Base-by-base conservation (phyloP, 2,329 filamentous ascomycete genomes). In the Dothideomycetes sp. region DNA sequence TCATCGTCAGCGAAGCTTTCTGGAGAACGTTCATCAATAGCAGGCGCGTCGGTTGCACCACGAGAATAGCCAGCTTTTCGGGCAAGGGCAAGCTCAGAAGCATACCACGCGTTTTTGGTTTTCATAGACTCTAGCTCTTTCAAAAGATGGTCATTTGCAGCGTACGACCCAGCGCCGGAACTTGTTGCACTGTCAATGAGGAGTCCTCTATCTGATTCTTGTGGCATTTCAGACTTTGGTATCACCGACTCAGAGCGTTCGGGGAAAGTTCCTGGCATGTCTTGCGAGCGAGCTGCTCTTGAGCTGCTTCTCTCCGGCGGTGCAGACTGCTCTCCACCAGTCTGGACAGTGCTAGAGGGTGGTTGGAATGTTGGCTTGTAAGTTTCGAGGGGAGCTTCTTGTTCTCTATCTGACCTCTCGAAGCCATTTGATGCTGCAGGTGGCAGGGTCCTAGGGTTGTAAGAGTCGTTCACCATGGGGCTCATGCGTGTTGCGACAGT, bases 61-160 rank as follows among this genome's bases (percentile, higher is more conserved):
- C 78, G 68, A 47, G 84, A 75, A 55, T 96, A 98, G 4, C 91
- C 91, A 28, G 85, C 78, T 62, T 94, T 94, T 35, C 84, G 79
- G 5, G 91, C 93, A 48, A 98, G 69, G 44, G 94, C 86, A 32
- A 98, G 70, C 62, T 98, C 91, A 0, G 89, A 95, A 6, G 87
- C 86, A 61, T 94, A 95, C 91, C 91, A 98, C 0, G 89, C 89
- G 62, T 94, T 96, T 37, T 84, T 78, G 55, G 82, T 91, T 53
- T 85, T 84, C 3, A 81, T 74, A 7, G 78, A 72, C 57, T 98
- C 89, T 2, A 98, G 70, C 57, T 98, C 91, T 57, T 91, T 89
- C 11, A 85, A 70, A 10, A 95, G 62, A 0, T 83, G 79, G 47
- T 84, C 82, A 1, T 82, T 81, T 50, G 82, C 78, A 6, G 60